Evolutionary conservation across 352 stramenopile species (phyloP), one percentile per base, ranked within the genome.

Genomic region (Blastocystis sp.): DNA sequence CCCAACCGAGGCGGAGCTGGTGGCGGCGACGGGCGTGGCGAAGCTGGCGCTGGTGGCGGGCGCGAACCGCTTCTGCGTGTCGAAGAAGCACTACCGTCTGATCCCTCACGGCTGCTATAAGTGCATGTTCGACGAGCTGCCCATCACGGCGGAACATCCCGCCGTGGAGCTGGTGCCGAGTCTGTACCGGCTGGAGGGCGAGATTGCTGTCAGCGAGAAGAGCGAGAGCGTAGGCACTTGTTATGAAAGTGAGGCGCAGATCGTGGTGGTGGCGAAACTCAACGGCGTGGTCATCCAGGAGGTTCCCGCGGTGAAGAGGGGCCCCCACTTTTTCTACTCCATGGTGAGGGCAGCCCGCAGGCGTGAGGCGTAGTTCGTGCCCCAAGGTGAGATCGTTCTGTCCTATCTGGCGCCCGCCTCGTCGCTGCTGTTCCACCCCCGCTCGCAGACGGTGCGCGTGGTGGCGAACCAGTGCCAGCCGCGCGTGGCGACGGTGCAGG

Each of bases 341-440:
- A 40, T 79, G 43, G 69, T 79, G n/a, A 9, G 34, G 17, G 7
- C 14, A 61, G 11, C 0, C 34, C 61, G 28, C 28, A 34, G 28
- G 28, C 28, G 28, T 34, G 28, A 34, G 28, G 28, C 28, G 28
- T 34, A 34, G 69, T 61, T 52, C 19, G 10, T 79, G 11, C 28
- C 40, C 1, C 23, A 40, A 0, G 52, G 52, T 0, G 52, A 61
- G 23, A 21, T 60, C 23, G 28, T 45, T 0, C 69, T 79, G 19
- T 11, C 21, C 11, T 79, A 45, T 45, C 11, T 11, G 19, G 69
- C 69, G 19, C 69, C 69, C 23, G 4, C 28, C 23, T 61, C 69
- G 28, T 60, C 69, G 21, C 62, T 40, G 11, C 69, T 79, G 4
- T 79, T 79, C 41, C 17, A 21, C 19, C 69, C 69, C 19, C 7